A percentile compares a stretch with the other conserved stretches of the same genome.
phyloP scores from a whole-genome alignment of 306 rosid species.

The Corylus americana region DNA sequence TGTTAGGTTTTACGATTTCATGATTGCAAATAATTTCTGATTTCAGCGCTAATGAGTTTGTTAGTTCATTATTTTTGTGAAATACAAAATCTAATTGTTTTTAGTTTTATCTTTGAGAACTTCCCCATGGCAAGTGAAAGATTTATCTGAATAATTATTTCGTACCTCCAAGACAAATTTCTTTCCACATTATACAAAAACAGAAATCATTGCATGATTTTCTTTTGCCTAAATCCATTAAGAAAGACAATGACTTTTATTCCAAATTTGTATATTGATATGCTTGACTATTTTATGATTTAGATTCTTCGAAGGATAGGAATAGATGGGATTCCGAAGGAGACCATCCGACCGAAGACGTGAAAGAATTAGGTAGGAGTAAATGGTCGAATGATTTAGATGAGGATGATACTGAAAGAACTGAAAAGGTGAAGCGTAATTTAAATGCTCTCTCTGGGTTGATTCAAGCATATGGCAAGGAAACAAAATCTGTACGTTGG shows the following conservation, averaged over 20 bases:
- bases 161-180: background rate
- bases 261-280: background rate
- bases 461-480: conserved; percentile 74
- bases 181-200: background rate
- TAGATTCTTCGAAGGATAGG: conserved; percentile 51
- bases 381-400: conserved; percentile 88
- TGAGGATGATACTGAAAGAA: conserved; percentile 59
- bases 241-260: background rate
- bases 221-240: background rate
- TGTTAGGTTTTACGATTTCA: background rate
- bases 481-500: conserved; percentile 89
- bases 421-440: conserved; percentile 57
- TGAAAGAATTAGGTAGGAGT: conserved; percentile 91
- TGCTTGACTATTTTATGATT: conserved; percentile 11
- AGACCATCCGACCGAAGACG: conserved; percentile 60
- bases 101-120: background rate
- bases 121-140: background rate
- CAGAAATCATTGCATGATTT: background rate
- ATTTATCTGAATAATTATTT: background rate
- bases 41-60: no score
- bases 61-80: background rate
- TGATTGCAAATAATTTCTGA: background rate
- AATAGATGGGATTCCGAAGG: conserved; percentile 61
- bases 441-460: conserved; percentile 79
- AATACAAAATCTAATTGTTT: no score